These are phyloP conservation scores for Saksenaea oblongispora DNA, from an alignment of 371 early-diverging fungal genomes.

Conservation along the genomic window DNA sequence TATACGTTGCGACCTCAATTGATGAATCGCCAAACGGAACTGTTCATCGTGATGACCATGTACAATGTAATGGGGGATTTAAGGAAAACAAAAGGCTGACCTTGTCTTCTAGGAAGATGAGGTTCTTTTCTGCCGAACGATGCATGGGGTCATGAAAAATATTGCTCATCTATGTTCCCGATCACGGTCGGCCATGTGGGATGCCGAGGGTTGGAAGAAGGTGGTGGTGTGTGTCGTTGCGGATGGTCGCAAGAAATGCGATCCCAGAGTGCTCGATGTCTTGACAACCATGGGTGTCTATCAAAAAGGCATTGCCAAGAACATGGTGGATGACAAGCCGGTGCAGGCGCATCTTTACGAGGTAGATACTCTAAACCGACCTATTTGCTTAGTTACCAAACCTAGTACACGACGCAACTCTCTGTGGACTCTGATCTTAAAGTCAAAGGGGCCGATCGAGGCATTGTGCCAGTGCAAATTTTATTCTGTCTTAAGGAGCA, in stretches of 20 bases:
- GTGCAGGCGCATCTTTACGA: conserved; percentile 82
- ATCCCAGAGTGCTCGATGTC: conserved; percentile 56
- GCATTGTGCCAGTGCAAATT: conserved; percentile 79
- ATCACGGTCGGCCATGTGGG: conserved; percentile 65
- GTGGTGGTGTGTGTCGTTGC: conserved; percentile 83
- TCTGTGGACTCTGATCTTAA: conserved; percentile 75
- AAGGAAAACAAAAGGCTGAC: background rate
- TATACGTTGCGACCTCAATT: conserved; percentile 52
- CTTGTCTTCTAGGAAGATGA: conserved; percentile 52
- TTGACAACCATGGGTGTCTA: conserved; percentile 70
- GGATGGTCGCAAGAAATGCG: conserved; percentile 78
- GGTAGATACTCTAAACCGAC: conserved; percentile 19
- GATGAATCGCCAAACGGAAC: conserved; percentile 54
- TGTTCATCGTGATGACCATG: conserved; percentile 75
- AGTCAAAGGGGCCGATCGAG: conserved; percentile 64
- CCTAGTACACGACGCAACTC: conserved; percentile 85
- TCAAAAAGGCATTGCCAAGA: conserved; percentile 72
- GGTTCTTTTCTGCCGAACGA: conserved; percentile 68
- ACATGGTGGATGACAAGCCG: conserved; percentile 56
- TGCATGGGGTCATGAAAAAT: conserved; percentile 81
- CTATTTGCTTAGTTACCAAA: background rate
- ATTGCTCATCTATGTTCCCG: conserved; percentile 74
- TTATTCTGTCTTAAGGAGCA: conserved; percentile 81
- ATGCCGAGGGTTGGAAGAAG: conserved; percentile 80
- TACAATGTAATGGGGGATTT: conserved; percentile 46